phyloP scores from a whole-genome alignment of 768 basidiomycete genomes.

The Podaxis sp. region DNA sequence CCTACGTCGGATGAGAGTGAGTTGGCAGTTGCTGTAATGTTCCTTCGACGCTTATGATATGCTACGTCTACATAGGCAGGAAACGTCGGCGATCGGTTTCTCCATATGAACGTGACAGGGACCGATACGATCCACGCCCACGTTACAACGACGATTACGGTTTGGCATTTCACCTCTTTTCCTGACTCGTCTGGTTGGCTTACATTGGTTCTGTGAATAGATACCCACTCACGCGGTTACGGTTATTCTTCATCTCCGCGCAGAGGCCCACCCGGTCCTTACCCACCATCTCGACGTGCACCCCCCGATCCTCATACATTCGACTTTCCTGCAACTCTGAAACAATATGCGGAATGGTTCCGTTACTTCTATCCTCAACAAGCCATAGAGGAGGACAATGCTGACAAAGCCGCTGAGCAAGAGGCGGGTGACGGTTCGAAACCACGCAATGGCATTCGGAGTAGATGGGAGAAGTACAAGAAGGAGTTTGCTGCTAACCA shows the following conservation, averaged over 20 bases:
- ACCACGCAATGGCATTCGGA: slow-evolving; percentile 80
- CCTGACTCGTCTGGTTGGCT: slow-evolving; percentile 16
- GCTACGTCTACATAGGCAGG: slow-evolving; percentile 43
- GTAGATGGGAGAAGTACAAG: slow-evolving; percentile 91
- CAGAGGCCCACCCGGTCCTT: slow-evolving; percentile 42
- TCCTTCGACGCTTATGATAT: slow-evolving; percentile 14
- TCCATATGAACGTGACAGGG: slow-evolving; percentile 82
- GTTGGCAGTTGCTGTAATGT: slow-evolving; percentile 16
- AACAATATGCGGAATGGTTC: slow-evolving; percentile 90
- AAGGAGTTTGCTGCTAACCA: slow-evolving; percentile 86
- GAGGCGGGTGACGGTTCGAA: slow-evolving; percentile 81
- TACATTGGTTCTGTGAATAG: slow-evolving; percentile 31
- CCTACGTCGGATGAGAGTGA: slow-evolving; percentile 68
- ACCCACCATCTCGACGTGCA: slow-evolving; percentile 53
- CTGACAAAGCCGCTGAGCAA: slow-evolving; percentile 81
- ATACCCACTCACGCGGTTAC: slow-evolving; percentile 63
- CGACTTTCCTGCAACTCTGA: slow-evolving; percentile 77
- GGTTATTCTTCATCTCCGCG: slow-evolving; percentile 67
- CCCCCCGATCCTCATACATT: slow-evolving; percentile 80
- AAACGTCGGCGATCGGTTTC: slow-evolving; percentile 81
- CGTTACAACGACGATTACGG: slow-evolving; percentile 82
- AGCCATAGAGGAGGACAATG: slow-evolving; percentile 78
- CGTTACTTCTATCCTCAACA: slow-evolving; percentile 72
- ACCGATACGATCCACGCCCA: slow-evolving; percentile 79
- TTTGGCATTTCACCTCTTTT: slow-evolving; percentile 32